Percentiles rank a stretch among this genome's conserved stretches.
Evolutionary conservation across 176 grass and related monocot species (phyloP).

Genomic region (Dendrocalamus sinicus): DNA sequence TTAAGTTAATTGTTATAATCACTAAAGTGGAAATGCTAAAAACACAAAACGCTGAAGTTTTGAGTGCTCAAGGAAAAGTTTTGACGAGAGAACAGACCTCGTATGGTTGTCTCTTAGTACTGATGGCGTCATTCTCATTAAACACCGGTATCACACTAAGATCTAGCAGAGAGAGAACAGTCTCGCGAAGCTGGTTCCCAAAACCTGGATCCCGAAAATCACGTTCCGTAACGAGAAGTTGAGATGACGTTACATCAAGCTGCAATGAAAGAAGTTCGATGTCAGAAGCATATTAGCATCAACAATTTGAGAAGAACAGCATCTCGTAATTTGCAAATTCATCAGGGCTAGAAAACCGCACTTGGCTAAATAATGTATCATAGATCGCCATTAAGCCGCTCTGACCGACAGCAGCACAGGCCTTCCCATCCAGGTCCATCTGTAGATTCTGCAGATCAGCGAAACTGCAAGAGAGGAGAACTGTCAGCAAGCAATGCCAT

Average conservation of each 20-base stretch:
- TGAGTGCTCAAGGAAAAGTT: neutral
- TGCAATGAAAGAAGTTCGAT: slow-evolving; percentile 31
- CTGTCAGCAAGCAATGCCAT: slow-evolving; percentile 18
- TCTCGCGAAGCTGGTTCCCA: slow-evolving; percentile 76
- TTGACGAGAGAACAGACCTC: slow-evolving; percentile 60
- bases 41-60: neutral
- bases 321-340: neutral
- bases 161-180: slow-evolving; percentile 66
- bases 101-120: slow-evolving; percentile 80
- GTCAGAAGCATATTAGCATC: neutral
- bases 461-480: slow-evolving; percentile 57
- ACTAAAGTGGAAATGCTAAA: slow-evolving; percentile 4
- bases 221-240: slow-evolving; percentile 94
- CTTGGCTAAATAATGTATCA: slow-evolving; percentile 87
- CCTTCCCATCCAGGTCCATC: slow-evolving; percentile 80
- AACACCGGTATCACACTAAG: slow-evolving; percentile 88
- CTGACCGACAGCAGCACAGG: slow-evolving; percentile 89
- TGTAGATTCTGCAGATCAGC: slow-evolving; percentile 94
- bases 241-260: slow-evolving; percentile 94
- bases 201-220: slow-evolving; percentile 86
- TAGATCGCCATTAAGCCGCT: slow-evolving; percentile 97
- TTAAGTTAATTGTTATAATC: slow-evolving; percentile 35
- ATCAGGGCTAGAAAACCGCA: slow-evolving; percentile 19
- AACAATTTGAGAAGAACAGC: neutral
- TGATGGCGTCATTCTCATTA: slow-evolving; percentile 97